Percentiles rank a stretch among this genome's conserved stretches.
These are phyloP conservation scores for Magnaporthiopsis rhizophila DNA, from an alignment of 2,329 filamentous ascomycete species.

Conservation along the genomic window DNA sequence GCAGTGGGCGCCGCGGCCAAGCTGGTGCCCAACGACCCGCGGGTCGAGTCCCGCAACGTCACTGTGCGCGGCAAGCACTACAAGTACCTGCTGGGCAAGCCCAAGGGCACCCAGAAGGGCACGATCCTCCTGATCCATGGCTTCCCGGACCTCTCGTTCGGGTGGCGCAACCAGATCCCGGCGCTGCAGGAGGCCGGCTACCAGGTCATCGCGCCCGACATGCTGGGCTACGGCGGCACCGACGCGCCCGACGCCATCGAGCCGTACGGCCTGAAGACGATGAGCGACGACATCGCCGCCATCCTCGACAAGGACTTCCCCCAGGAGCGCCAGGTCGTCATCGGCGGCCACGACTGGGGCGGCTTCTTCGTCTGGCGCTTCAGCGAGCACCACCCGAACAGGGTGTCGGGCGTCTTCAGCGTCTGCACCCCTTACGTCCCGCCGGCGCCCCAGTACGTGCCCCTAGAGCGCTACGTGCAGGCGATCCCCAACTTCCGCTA, in stretches of 20 bases:
- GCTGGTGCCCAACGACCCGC: conserved; percentile 56
- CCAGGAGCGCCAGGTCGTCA: conserved; percentile 49
- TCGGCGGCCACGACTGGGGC: conserved; percentile 93
- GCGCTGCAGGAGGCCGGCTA: conserved; percentile 62
- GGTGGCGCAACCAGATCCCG: conserved; percentile 87
- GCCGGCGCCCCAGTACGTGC: conserved; percentile 28
- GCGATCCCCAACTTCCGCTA: conserved; percentile 67
- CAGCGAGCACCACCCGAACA: conserved; percentile 62
- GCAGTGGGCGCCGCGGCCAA: conserved; percentile 39
- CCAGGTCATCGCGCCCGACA: conserved; percentile 75
- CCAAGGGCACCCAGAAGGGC: conserved; percentile 21
- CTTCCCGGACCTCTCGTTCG: conserved; percentile 74
- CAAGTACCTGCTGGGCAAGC: conserved; percentile 49
- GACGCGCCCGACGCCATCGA: conserved; percentile 54
- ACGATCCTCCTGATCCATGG: conserved; percentile 53
- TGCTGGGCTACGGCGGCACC: conserved; percentile 78
- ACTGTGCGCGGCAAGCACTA: conserved; percentile 64
- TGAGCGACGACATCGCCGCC: conserved; percentile 65
- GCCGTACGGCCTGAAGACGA: conserved; percentile 64
- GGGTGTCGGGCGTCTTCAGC: conserved; percentile 68
- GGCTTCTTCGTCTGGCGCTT: conserved; percentile 66
- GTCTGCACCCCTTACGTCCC: conserved; percentile 69
- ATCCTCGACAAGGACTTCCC: conserved; percentile 45
- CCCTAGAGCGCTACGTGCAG: conserved; percentile 35
- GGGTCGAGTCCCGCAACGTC: conserved; percentile 56